phyloP scores from a whole-genome alignment of 371 early-diverging fungal genomes.

The Apophysomyces trapeziformis region DNA sequence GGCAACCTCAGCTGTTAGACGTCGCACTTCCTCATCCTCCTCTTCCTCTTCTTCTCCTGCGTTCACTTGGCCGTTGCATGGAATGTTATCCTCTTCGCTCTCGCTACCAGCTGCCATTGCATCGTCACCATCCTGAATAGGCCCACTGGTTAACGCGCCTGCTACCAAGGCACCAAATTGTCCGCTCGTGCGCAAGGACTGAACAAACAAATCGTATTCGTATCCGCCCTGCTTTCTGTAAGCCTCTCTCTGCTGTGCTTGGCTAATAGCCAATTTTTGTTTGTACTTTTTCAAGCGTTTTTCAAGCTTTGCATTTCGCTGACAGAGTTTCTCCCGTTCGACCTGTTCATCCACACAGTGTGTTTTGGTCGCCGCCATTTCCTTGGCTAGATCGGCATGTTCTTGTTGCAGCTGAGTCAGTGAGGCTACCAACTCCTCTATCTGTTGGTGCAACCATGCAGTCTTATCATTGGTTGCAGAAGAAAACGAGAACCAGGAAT shows the following conservation, averaged over 20 bases:
- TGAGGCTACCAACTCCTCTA: conserved; percentile 58
- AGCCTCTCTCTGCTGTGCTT: conserved; percentile 6
- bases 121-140: background rate
- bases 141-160: conserved; percentile 27
- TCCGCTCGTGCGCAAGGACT: conserved; percentile 42
- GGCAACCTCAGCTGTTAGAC: conserved; percentile 45
- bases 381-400: conserved; percentile 49
- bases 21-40: conserved; percentile 22
- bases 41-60: background rate
- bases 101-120: background rate
- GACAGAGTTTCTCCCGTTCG: conserved; percentile 34
- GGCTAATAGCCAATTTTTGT: conserved; percentile 31
- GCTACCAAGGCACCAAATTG: conserved; percentile 54
- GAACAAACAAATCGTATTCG: conserved; percentile 40
- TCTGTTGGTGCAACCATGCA: conserved; percentile 49
- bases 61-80: background rate
- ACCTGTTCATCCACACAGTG: conserved; percentile 54
- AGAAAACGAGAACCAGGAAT: background rate
- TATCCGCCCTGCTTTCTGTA: conserved; percentile 14
- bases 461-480: conserved; percentile 6
- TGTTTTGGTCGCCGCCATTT: conserved; percentile 52
- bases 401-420: conserved; percentile 59
- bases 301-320: conserved; percentile 41
- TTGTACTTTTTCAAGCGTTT: conserved; percentile 44
- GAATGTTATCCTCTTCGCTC: conserved; percentile 10